A percentile compares a stretch with the other conserved stretches of the same genome.
phyloP scores from a whole-genome alignment of 1,284 basidiomycete species.

The Rhodotorula sp. region DNA sequence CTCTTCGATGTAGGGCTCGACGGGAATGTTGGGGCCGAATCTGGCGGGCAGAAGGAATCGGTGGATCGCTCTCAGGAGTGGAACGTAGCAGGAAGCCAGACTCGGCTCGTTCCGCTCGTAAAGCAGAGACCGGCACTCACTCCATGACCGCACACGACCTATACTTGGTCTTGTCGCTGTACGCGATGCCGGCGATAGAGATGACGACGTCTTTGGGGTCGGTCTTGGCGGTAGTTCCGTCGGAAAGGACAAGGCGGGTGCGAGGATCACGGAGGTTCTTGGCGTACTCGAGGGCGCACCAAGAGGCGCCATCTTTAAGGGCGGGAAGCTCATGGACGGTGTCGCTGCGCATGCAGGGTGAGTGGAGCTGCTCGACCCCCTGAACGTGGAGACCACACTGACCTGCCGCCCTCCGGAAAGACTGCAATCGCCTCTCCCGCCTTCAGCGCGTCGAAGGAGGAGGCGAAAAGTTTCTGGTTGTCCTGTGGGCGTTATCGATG shows the following conservation, averaged over 20 bases:
- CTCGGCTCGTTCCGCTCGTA: neutral
- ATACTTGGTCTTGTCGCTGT: slow-evolving; percentile 93
- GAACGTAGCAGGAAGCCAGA: neutral
- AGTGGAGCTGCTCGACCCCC: too few relatives aligned
- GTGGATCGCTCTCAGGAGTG: neutral
- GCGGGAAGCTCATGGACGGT: slow-evolving; percentile 89
- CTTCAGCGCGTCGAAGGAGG: slow-evolving; percentile 81
- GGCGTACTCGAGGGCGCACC: slow-evolving; percentile 89
- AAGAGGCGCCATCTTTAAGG: slow-evolving; percentile 92
- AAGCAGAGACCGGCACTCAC: slow-evolving; percentile 45
- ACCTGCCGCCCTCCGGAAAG: slow-evolving; percentile 76
- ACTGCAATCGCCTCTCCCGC: slow-evolving; percentile 78
- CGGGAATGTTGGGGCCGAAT: slow-evolving; percentile 73
- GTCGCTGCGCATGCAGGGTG: slow-evolving; percentile 39
- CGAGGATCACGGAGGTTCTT: slow-evolving; percentile 63
- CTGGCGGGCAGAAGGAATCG: slow-evolving; percentile 50
- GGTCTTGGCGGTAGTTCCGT: slow-evolving; percentile 46
- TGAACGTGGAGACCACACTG: neutral
- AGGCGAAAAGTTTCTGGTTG: slow-evolving; percentile 80
- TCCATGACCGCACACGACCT: slow-evolving; percentile 62
- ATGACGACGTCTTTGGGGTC: slow-evolving; percentile 57
- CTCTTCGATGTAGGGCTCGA: slow-evolving; percentile 71
- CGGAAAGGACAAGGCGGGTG: slow-evolving; percentile 39
- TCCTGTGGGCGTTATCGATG: slow-evolving; percentile 50
- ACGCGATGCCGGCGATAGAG: slow-evolving; percentile 83